Conservation (phyloP, 768 basidiomycete species). For the Sarcodon aspratus region DNA sequence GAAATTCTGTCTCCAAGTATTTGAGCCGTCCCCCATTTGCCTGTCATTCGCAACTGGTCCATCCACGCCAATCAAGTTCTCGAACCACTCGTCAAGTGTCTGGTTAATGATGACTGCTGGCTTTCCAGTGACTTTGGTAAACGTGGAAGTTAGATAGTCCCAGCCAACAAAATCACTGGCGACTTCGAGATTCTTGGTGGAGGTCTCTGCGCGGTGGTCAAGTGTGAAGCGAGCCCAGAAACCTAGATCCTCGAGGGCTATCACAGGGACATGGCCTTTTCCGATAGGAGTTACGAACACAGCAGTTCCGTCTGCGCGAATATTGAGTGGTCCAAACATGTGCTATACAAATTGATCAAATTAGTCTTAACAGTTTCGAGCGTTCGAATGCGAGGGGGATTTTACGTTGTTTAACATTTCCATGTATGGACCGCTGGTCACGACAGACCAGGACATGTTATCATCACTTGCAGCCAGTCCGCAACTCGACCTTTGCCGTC, state of each 20-base stretch:
- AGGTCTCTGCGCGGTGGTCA: slow-evolving; percentile 22
- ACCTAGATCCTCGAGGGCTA: slow-evolving; percentile 27
- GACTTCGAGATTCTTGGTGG: slow-evolving; percentile 24
- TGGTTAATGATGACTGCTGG: slow-evolving; percentile 21
- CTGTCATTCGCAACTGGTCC: slow-evolving; percentile 17
- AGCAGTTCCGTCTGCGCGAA: slow-evolving; percentile 26
- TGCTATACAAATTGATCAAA: slow-evolving; percentile 6
- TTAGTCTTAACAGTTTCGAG: background rate
- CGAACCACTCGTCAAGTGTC: slow-evolving; percentile 23
- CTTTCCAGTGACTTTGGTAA: slow-evolving; percentile 25
- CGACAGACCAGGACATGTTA: slow-evolving; percentile 22
- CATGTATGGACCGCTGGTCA: slow-evolving; percentile 27
- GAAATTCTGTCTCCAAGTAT: no score
- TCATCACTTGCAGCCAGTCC: slow-evolving; percentile 23
- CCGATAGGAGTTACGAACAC: slow-evolving; percentile 26
- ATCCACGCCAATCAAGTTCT: slow-evolving; percentile 16
- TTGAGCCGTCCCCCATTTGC: no score
- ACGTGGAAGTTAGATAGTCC: slow-evolving; percentile 24
- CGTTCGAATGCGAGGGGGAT: slow-evolving; percentile 11
- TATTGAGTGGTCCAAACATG: slow-evolving; percentile 23
- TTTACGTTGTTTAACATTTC: slow-evolving; percentile 21
- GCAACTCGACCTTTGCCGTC: slow-evolving; percentile 30
- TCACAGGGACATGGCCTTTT: slow-evolving; percentile 26
- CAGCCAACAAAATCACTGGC: slow-evolving; percentile 26
- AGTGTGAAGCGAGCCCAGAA: slow-evolving; percentile 30